Conservation (phyloP, 1,139 yeast genomes). For the Kurtzmaniella natalensis region DNA sequence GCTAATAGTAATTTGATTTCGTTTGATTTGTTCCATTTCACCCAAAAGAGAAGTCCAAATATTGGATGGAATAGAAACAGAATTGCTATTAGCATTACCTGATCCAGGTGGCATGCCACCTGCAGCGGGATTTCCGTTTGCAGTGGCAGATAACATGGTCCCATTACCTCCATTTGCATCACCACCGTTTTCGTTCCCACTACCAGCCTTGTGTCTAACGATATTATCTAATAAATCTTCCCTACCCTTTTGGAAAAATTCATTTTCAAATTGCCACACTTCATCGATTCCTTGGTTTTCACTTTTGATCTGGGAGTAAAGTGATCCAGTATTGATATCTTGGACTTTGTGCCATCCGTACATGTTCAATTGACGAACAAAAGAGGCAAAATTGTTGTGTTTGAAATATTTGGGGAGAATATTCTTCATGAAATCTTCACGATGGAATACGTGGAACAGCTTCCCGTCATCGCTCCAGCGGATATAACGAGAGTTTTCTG, state of each 20-base stretch:
- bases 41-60: conserved; percentile 35
- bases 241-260: conserved; percentile 66
- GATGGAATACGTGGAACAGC: conserved; percentile 75
- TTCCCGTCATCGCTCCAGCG: conserved; percentile 85
- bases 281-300: conserved; percentile 27
- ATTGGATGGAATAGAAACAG: conserved; percentile 43
- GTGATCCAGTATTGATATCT: conserved; percentile 65
- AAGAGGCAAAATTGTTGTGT: conserved; percentile 89
- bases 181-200: conserved; percentile 23
- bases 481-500: conserved; percentile 61
- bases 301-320: conserved; percentile 42
- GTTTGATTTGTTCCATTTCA: conserved; percentile 73
- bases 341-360: conserved; percentile 98
- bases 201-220: conserved; percentile 41
- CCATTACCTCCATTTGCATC: conserved; percentile 33
- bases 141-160: neutral
- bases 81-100: conserved; percentile 8
- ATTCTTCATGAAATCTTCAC: conserved; percentile 81
- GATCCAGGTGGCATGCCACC: conserved; percentile 3
- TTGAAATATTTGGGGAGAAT: conserved; percentile 89
- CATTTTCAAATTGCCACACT: conserved; percentile 75
- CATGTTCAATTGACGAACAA: conserved; percentile 94
- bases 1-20: conserved; percentile 73
- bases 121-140: too few species aligned
- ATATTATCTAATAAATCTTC: conserved; percentile 75